These are phyloP conservation scores for Pluteus cervinus DNA, from an alignment of 768 basidiomycete species.

Conservation along the genomic window DNA sequence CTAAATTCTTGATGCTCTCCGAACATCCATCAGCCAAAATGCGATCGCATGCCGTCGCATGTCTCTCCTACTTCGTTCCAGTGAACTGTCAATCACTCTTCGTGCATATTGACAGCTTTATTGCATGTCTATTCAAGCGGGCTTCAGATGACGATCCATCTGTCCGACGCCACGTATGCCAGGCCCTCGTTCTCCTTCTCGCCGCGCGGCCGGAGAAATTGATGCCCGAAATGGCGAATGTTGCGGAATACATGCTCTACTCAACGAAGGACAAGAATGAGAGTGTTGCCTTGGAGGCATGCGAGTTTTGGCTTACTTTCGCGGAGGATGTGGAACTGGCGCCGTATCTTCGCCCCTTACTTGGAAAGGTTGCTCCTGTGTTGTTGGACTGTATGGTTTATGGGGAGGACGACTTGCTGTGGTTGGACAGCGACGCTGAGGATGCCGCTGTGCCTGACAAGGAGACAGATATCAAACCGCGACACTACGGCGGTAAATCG, in stretches of 20 bases:
- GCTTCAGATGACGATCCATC: slow-evolving; percentile 93
- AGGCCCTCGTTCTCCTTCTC: slow-evolving; percentile 88
- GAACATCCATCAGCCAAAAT: slow-evolving; percentile 85
- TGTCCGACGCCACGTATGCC: slow-evolving; percentile 93
- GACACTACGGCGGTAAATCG: slow-evolving; percentile 80
- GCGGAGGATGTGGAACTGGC: slow-evolving; percentile 91
- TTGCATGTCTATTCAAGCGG: slow-evolving; percentile 88
- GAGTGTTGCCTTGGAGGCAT: slow-evolving; percentile 93
- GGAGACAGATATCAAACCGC: slow-evolving; percentile 93
- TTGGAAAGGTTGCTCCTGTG: slow-evolving; percentile 90
- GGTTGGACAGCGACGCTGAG: slow-evolving; percentile 89
- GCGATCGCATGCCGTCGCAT: slow-evolving; percentile 90
- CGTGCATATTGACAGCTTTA: slow-evolving; percentile 89
- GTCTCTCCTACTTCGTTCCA: slow-evolving; percentile 89
- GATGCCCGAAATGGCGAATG: slow-evolving; percentile 91
- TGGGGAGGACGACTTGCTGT: slow-evolving; percentile 91
- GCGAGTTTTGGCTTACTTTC: slow-evolving; percentile 99
- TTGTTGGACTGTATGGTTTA: slow-evolving; percentile 98
- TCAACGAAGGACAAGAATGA: slow-evolving; percentile 98
- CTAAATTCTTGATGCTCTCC: slow-evolving; percentile 86
- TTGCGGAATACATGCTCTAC: slow-evolving; percentile 98
- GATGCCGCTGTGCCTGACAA: slow-evolving; percentile 90
- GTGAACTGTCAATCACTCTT: slow-evolving; percentile 83
- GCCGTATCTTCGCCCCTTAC: slow-evolving; percentile 76
- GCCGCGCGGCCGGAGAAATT: slow-evolving; percentile 93